Evolutionary conservation across 2,329 filamentous ascomycete species (phyloP), one percentile per base, ranked within the genome.

Genomic region (Malbranchea cinnamomea): DNA sequence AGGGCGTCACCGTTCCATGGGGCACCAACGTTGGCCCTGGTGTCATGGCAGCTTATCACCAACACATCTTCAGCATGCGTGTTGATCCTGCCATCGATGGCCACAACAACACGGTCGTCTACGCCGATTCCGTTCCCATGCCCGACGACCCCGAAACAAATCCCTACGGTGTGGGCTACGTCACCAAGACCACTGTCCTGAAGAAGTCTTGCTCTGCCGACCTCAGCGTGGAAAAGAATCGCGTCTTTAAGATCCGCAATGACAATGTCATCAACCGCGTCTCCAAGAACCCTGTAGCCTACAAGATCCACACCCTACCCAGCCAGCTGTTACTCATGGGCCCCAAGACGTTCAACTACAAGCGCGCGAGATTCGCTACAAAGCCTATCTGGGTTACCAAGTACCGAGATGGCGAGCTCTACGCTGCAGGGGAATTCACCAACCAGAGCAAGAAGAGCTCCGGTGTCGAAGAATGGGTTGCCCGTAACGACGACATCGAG

Each of bases 51-150:
- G 60, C 63, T 0, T 72, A 78, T 52, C 78, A 84, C 45, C 78
- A 85, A 47, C 79, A 84, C 52, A 78, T 83, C 49, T 82, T 85
- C 56, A 74, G 67, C 3, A 59, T 75, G 4, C 66, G 71, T 6
- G 57, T 76, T 8, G 71, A 76, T 43, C 71, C 71, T n/a, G 67
- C 67, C 39, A 56, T 73, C 28, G 69, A 69, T 35, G 71, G 71
- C 0, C 60, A 62, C 36, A 52, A 56, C 14, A 72, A 73, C 43
- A 55, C 62, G 1, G 49, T 72, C 16, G 59, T 68, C 33, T 68
- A 76, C 43, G 60, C 67, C 33, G 69, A 74, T 42, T 67, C 67
- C 2, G 63, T 71, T 30, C 52, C 74, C 0, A 70, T 78, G 61
- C 68, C 71, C 2, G 59, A 71, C 26, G 59, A 64, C 23, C 47